Conservation (phyloP, 768 basidiomycete genomes). For the Coprinopsis marcescibilis region DNA sequence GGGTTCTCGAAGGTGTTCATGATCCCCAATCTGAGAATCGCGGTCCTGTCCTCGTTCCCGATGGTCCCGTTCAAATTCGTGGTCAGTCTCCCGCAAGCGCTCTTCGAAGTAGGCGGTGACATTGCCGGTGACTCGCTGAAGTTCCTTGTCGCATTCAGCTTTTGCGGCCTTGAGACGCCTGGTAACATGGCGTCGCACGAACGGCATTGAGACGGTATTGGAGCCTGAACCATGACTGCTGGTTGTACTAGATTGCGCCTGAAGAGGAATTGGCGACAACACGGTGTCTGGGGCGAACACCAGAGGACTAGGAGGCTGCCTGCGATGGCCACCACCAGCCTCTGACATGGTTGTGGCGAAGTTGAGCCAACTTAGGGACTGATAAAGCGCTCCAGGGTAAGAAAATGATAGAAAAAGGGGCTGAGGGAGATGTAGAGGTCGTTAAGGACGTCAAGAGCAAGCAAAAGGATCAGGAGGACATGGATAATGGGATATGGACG, state of each 20-base stretch:
- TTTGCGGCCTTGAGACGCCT: slow-evolving; percentile 91
- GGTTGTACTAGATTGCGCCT: slow-evolving; percentile 33
- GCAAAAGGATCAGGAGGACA: slow-evolving; percentile 25
- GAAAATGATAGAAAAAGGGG: slow-evolving; percentile 10
- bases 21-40: slow-evolving; percentile 53
- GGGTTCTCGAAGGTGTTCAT: slow-evolving; percentile 53
- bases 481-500: slow-evolving; percentile 24
- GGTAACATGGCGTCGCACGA: slow-evolving; percentile 89
- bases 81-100: slow-evolving; percentile 71
- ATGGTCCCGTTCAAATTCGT: slow-evolving; percentile 61
- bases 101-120: slow-evolving; percentile 96
- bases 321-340: slow-evolving; percentile 41
- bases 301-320: slow-evolving; percentile 74
- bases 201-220: slow-evolving; percentile 86
- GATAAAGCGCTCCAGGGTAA: slow-evolving; percentile 5
- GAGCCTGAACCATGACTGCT: slow-evolving; percentile 45
- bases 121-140: slow-evolving; percentile 87
- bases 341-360: slow-evolving; percentile 39
- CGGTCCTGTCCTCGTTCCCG: slow-evolving; percentile 48
- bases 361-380: background rate
- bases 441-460: slow-evolving; percentile 19
- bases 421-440: slow-evolving; percentile 15
- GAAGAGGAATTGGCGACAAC: slow-evolving; percentile 45
- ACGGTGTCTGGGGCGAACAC: slow-evolving; percentile 68
- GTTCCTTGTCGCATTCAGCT: slow-evolving; percentile 93